These are phyloP conservation scores for Daedaleopsis sinensis DNA, from an alignment of 768 basidiomycete species.

Conservation along the genomic window DNA sequence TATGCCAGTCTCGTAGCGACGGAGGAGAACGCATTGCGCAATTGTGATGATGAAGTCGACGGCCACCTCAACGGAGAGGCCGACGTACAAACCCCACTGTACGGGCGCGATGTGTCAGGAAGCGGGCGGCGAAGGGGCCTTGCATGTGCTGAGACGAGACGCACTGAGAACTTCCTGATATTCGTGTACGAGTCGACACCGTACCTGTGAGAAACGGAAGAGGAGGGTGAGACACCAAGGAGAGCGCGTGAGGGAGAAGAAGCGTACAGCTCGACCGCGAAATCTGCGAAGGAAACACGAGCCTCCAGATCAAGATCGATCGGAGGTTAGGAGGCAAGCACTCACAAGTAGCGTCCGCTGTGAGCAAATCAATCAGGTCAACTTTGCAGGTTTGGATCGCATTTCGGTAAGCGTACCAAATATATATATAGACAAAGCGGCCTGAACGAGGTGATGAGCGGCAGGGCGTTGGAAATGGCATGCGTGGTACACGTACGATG, in stretches of 20 bases:
- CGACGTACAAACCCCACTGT: conserved; percentile 26
- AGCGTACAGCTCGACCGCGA: conserved; percentile 10
- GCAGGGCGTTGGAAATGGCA: not conserved
- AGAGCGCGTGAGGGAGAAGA: not conserved
- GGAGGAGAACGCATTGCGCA: conserved; percentile 17
- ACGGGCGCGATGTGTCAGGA: too few relatives aligned
- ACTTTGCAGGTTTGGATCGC: not conserved
- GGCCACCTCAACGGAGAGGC: conserved; percentile 15
- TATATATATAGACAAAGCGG: not conserved
- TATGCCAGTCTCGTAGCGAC: conserved; percentile 16
- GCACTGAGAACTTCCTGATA: not conserved
- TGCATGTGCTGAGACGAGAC: not conserved
- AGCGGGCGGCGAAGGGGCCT: too few relatives aligned
- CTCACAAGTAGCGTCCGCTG: not conserved
- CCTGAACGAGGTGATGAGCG: not conserved
- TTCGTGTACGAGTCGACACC: not conserved
- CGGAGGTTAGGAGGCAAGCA: not conserved
- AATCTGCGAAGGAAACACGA: not conserved
- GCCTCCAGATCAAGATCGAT: not conserved
- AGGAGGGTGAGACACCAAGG: too few relatives aligned
- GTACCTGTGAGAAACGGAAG: too few relatives aligned
- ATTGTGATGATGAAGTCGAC: conserved; percentile 17
- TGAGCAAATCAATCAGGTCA: not conserved
- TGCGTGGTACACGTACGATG: conserved; percentile 13
- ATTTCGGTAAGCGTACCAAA: not conserved